Percentiles rank a stretch among this genome's conserved stretches.
phyloP scores from a whole-genome alignment of 2,329 filamentous ascomycete species.

The Epichloe glyceriae region DNA sequence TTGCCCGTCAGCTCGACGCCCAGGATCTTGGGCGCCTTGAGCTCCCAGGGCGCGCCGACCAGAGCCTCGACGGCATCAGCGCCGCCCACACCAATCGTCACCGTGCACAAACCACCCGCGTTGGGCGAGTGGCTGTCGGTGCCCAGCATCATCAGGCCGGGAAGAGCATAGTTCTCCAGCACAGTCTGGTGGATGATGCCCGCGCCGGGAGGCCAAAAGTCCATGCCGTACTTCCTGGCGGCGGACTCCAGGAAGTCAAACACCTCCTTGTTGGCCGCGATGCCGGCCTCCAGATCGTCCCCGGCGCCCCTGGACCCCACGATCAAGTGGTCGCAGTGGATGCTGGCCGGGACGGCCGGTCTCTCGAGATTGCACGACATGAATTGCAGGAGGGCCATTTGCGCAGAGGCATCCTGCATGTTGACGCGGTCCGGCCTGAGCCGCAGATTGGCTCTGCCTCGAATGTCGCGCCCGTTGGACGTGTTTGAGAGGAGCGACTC shows the following conservation, averaged over 20 bases:
- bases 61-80: slow-evolving; percentile 95
- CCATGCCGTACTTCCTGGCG: slow-evolving; percentile 79
- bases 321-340: slow-evolving; percentile 98
- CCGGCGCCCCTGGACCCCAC: slow-evolving; percentile 86
- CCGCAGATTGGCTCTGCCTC: slow-evolving; percentile 84
- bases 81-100: slow-evolving; percentile 93
- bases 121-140: slow-evolving; percentile 97
- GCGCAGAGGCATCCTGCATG: slow-evolving; percentile 97
- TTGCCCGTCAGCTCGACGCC: slow-evolving; percentile 75
- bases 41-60: slow-evolving; percentile 92
- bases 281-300: slow-evolving; percentile 70
- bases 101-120: slow-evolving; percentile 83
- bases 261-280: slow-evolving; percentile 88
- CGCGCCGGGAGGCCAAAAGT: slow-evolving; percentile 89
- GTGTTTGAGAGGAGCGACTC: slow-evolving; percentile 76
- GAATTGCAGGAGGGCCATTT: slow-evolving; percentile 97
- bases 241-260: slow-evolving; percentile 96
- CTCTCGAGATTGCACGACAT: slow-evolving; percentile 88
- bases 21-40: slow-evolving; percentile 85
- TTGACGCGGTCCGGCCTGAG: slow-evolving; percentile 95
- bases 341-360: slow-evolving; percentile 89
- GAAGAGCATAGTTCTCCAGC: slow-evolving; percentile 93
- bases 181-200: slow-evolving; percentile 98
- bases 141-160: slow-evolving; percentile 95
- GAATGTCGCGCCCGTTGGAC: slow-evolving; percentile 69